Base-by-base conservation (phyloP, 148 eudicot species). In the Agrostemma githago region DNA sequence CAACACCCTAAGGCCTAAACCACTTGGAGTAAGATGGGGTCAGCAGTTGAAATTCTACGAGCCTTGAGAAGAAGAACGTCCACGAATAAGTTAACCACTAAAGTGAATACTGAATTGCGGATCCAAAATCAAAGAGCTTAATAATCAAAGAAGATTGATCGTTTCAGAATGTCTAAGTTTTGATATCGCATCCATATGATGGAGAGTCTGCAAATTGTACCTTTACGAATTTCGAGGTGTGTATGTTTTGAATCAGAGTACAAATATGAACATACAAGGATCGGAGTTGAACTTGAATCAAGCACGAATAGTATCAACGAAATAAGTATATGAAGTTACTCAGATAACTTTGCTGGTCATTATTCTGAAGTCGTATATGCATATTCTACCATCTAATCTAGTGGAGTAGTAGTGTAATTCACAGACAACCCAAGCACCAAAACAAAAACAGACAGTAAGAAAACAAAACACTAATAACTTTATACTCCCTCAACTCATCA, bases 371-470 rank as follows among this genome's bases (percentile, higher is more conserved):
- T 26, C 34, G 1, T 26, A 26, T 26, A 26, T 26, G 34, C 34
- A 26, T 26, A 26, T 26, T 26, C 34, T 26, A 26, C 34, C 34
- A 26, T 26, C 34, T 26, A 26, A 26, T 26, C 34, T 26, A 26
- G 34, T 26, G 34, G 34, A 26, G 34, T 26, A 26, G 34, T 26
- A 26, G 34, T 26, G 34, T 26, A 26, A 26, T 21, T 44, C 40
- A 61, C 12, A 42, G 15, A 61, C 75, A 72, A 41, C 54, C 60
- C 53, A 60, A 41, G 67, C 58, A 72, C 58, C 54, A 57, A 63
- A 51, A 26, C 34, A 26, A 51, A 51, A 51, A 11, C 14, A 1
- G 56, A 51, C 56, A 51, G 14, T 15, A 51, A 51, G 14, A 60
- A 11, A 60, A 60, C 37, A 3, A 20, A 60, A 26, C 34, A 26